Base-by-base conservation (phyloP, 306 rosid species). In the Trichosanthes truncata region DNA sequence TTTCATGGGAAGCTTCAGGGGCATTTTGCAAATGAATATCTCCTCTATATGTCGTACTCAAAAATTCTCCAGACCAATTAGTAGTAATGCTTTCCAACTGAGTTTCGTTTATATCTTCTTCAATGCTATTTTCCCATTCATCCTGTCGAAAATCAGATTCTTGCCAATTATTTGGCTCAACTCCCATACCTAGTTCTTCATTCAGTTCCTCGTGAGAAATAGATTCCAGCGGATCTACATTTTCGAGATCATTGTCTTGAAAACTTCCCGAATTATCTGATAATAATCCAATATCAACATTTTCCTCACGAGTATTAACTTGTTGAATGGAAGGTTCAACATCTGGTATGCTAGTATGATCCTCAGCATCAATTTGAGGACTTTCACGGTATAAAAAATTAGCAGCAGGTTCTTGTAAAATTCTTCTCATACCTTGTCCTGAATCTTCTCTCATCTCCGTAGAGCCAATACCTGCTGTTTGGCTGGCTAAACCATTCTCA, bases 1-100 rank as follows among this genome's bases (percentile, higher is more conserved):
- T 92, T 79, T 90, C 97, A 4, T 93, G 92, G 96, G 93, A 91
- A 61, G 73, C 89, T 86, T 87, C 97, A 83, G 89, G 79, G 72
- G 80, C 86, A 80, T 82, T 94, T 80, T 88, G 88, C 59, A 87
- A 77, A 76, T 49, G 90, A 87, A 89, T 82, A 59, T 85, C 86
- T 82, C 88, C 97, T 80, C 77, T 77, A 80, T 86, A 87, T 63
- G 86, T 97, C 29, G 82, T 85, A 63, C 83, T 91, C 86, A 89
- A 57, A 57, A 84, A 82, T 60, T 84, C 85, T 60, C 85, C 92
- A 11, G 93, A 86, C 97, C 94, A 87, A 38, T 85, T 93, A 82
- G 78, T 84, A 80, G 85, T 62, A 53, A 90, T 69, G 79, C 83
- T 84, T 76, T 73, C 86, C 79, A 60, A 86, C 81, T 79, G 90